These are phyloP conservation scores for Candida albicans DNA, from an alignment of 1,139 yeast genomes.

Conservation along the genomic window DNA sequence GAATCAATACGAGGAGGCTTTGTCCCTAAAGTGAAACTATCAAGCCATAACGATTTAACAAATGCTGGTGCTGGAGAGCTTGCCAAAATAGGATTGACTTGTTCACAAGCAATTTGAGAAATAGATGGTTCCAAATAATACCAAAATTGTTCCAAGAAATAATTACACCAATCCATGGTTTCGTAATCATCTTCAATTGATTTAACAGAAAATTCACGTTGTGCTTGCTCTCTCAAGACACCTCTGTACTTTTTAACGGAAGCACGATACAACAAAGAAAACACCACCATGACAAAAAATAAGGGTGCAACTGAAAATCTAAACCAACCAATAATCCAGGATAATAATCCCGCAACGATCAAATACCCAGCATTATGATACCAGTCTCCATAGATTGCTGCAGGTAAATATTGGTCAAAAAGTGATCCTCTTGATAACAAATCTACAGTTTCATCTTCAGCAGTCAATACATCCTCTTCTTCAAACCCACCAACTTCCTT, in stretches of 20 bases:
- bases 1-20: slow-evolving; percentile 91
- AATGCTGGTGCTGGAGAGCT: slow-evolving; percentile 79
- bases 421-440: slow-evolving; percentile 66
- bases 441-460: slow-evolving; percentile 70
- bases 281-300: slow-evolving; percentile 61
- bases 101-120: slow-evolving; percentile 80
- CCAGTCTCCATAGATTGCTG: slow-evolving; percentile 87
- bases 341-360: slow-evolving; percentile 61
- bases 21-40: slow-evolving; percentile 86
- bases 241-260: slow-evolving; percentile 80
- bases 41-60: slow-evolving; percentile 78
- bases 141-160: slow-evolving; percentile 89
- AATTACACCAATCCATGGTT: slow-evolving; percentile 92
- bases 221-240: slow-evolving; percentile 71
- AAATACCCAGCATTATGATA: slow-evolving; percentile 80
- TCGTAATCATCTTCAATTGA: slow-evolving; percentile 86
- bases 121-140: slow-evolving; percentile 85
- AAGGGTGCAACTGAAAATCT: slow-evolving; percentile 79
- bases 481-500: slow-evolving; percentile 90
- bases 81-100: slow-evolving; percentile 79
- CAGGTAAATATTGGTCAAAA: slow-evolving; percentile 71
- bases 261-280: slow-evolving; percentile 74
- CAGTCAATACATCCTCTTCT: slow-evolving; percentile 60
- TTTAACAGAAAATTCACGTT: slow-evolving; percentile 79
- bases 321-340: slow-evolving; percentile 79